Conservation (phyloP, 345 rosid species). For the Toxicodendron radicans region DNA sequence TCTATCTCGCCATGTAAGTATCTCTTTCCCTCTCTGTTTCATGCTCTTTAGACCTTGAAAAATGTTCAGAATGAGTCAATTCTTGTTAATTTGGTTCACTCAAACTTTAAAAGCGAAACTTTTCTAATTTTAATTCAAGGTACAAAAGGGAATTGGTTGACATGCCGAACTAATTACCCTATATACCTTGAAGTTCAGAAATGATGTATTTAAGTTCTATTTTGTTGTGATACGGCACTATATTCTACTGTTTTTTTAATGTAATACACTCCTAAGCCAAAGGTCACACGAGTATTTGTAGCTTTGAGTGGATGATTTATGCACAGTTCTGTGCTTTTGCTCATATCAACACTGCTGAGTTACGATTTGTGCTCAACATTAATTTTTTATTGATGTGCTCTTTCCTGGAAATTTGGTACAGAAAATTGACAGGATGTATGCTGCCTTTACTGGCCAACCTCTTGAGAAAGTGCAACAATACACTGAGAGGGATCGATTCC, state of each 20-base stretch:
- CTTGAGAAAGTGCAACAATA: slow-evolving; percentile 78
- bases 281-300: neutral
- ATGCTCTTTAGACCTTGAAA: neutral
- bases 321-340: neutral
- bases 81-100: slow-evolving; percentile 10
- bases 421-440: slow-evolving; percentile 89
- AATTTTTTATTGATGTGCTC: neutral
- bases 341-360: neutral
- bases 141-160: neutral
- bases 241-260: too few species aligned
- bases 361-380: neutral
- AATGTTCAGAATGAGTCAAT: neutral
- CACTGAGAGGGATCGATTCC: slow-evolving; percentile 86
- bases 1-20: slow-evolving; percentile 71
- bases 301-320: neutral
- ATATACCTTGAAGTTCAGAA: neutral
- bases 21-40: slow-evolving; percentile 21
- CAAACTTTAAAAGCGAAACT: neutral
- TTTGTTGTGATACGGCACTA: neutral
- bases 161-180: neutral
- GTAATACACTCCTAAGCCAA: neutral
- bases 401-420: slow-evolving; percentile 31
- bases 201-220: neutral
- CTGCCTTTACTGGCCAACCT: slow-evolving; percentile 85
- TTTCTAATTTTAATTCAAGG: neutral